Evolutionary conservation across 495 filamentous ascomycete species (phyloP).

Genomic region (Penicillium riverlandense): DNA sequence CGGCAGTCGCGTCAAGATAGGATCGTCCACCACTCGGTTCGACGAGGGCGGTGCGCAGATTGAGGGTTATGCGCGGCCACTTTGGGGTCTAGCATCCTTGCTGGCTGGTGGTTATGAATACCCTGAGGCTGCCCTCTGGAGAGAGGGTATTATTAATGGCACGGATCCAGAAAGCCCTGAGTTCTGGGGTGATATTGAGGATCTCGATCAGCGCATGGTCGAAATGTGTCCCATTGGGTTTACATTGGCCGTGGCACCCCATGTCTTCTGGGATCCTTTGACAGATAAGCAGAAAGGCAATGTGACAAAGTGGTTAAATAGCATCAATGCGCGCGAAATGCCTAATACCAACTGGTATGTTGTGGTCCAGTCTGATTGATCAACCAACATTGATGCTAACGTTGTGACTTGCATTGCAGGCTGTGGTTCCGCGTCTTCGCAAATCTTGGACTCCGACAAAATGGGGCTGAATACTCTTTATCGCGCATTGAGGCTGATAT

Average conservation of each 20-base stretch:
- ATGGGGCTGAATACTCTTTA: conserved; percentile 59
- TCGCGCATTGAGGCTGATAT: conserved; percentile 64
- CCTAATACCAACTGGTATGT: conserved; percentile 52
- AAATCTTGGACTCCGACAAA: conserved; percentile 66
- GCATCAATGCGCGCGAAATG: conserved; percentile 69
- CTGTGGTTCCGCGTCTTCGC: conserved; percentile 81
- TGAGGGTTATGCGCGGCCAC: conserved; percentile 66
- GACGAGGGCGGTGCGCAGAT: conserved; percentile 72
- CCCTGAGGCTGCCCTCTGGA: conserved; percentile 53
- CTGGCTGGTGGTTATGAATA: conserved; percentile 60
- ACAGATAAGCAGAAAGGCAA: conserved; percentile 50
- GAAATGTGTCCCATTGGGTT: conserved; percentile 73
- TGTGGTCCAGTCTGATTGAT: background rate
- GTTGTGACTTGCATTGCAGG: conserved; percentile 2
- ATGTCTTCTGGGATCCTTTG: conserved; percentile 59
- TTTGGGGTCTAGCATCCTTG: conserved; percentile 67
- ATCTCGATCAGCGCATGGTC: conserved; percentile 77
- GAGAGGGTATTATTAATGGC: conserved; percentile 58
- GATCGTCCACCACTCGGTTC: conserved; percentile 60
- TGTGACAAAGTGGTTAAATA: conserved; percentile 60
- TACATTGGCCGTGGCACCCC: conserved; percentile 54
- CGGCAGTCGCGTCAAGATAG: conserved; percentile 50
- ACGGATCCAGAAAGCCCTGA: conserved; percentile 59
- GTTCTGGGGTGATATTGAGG: conserved; percentile 67
- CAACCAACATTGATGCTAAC: background rate